Percentiles rank a stretch among this genome's conserved stretches.
These are phyloP conservation scores for Veloboletus limbatus DNA, from an alignment of 1,284 basidiomycete species.

Conservation along the genomic window DNA sequence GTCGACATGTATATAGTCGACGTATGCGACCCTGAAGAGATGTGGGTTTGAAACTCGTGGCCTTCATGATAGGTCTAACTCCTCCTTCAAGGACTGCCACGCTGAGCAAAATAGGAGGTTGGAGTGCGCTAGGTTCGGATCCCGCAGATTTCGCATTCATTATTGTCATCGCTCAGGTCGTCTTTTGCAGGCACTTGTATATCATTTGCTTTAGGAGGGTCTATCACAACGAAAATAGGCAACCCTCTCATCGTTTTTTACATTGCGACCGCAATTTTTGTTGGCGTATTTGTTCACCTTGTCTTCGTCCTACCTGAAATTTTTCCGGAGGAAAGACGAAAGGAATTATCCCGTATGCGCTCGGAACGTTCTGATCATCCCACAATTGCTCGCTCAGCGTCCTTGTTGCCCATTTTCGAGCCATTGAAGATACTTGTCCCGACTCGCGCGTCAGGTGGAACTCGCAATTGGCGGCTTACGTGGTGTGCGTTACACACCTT, in stretches of 20 bases:
- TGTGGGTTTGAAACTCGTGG: too few relatives aligned
- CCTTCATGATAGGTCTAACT: too few relatives aligned
- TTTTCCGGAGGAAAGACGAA: slow-evolving; percentile 28
- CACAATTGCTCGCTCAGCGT: background rate
- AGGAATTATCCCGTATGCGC: slow-evolving; percentile 15
- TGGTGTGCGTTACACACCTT: slow-evolving; percentile 29
- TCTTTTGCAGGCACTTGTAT: slow-evolving; percentile 31
- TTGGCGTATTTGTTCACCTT: slow-evolving; percentile 22
- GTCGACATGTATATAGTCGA: slow-evolving; percentile 33
- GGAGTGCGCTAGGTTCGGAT: too few relatives aligned
- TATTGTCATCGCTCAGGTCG: too few relatives aligned
- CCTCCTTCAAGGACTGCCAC: too few relatives aligned
- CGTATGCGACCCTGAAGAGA: slow-evolving; percentile 23
- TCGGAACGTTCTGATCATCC: background rate
- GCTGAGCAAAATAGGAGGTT: too few relatives aligned
- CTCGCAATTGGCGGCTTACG: slow-evolving; percentile 31
- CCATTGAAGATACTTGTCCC: slow-evolving; percentile 31
- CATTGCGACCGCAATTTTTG: slow-evolving; percentile 19
- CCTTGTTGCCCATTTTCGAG: slow-evolving; percentile 19
- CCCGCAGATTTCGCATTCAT: too few relatives aligned
- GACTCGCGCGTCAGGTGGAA: slow-evolving; percentile 19
- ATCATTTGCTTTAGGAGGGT: slow-evolving; percentile 30
- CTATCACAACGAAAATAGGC: slow-evolving; percentile 28
- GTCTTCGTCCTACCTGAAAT: slow-evolving; percentile 32
- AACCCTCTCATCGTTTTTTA: slow-evolving; percentile 29